These are phyloP conservation scores for Vigna hirtella DNA, from an alignment of 306 rosid species.

Conservation along the genomic window DNA sequence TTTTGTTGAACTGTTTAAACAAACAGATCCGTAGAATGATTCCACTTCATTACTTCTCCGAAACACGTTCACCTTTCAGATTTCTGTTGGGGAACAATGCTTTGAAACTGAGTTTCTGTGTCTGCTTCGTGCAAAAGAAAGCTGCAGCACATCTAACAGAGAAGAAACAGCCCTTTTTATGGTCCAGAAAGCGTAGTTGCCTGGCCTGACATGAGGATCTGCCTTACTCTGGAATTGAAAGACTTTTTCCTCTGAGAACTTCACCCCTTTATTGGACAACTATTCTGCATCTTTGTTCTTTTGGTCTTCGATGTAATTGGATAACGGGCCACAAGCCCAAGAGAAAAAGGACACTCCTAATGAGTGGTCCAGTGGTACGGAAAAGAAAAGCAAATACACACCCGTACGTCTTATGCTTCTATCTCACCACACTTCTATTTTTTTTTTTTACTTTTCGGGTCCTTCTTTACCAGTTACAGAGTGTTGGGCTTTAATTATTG, in stretches of 20 bases:
- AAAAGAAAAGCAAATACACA: too few relatives aligned
- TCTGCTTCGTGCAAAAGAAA: not conserved
- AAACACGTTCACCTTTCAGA: not conserved
- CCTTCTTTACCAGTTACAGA: not conserved
- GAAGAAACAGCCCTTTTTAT: not conserved
- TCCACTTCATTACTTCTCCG: not conserved
- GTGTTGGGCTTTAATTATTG: not conserved
- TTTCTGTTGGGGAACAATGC: not conserved
- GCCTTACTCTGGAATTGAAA: not conserved
- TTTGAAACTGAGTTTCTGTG: not conserved
- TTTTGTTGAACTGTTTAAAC: not conserved
- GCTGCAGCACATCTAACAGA: conserved; percentile 6
- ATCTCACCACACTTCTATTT: not conserved
- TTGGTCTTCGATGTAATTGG: not conserved
- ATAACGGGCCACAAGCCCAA: not conserved
- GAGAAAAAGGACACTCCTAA: too few relatives aligned
- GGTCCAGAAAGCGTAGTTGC: not conserved
- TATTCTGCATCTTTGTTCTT: not conserved
- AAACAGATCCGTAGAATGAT: not conserved
- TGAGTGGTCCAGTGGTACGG: too few relatives aligned
- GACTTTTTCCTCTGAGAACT: not conserved
- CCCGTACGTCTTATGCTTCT: not conserved
- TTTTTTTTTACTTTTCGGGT: not conserved
- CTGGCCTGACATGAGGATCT: not conserved
- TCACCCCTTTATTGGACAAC: not conserved